Conservation (phyloP, 2,329 filamentous ascomycete species). For the Aspergillus fischeri region DNA sequence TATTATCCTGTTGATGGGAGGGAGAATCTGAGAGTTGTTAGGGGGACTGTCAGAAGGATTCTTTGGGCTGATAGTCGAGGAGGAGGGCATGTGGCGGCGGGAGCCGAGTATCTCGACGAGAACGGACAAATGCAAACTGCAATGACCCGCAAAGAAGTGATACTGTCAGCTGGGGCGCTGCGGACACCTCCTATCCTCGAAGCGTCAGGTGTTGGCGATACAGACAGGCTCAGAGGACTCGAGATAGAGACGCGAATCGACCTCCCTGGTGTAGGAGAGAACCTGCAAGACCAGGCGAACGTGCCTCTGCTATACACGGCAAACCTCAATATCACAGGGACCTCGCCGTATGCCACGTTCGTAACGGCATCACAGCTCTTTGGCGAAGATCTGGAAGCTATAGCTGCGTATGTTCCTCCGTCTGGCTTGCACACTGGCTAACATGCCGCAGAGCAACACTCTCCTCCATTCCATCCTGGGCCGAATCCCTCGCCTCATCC, state of each 20-base stretch:
- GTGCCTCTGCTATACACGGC: background rate
- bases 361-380: background rate
- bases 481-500: background rate
- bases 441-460: background rate
- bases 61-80: background rate
- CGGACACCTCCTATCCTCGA: slow-evolving; percentile 57
- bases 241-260: slow-evolving; percentile 41
- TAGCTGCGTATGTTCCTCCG: background rate
- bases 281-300: slow-evolving; percentile 44
- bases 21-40: slow-evolving; percentile 21
- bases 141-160: slow-evolving; percentile 46
- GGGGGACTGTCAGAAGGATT: slow-evolving; percentile 39
- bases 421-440: background rate
- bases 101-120: slow-evolving; percentile 25
- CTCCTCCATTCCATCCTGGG: background rate
- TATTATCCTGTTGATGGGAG: slow-evolving; percentile 2
- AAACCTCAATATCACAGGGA: background rate
- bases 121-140: slow-evolving; percentile 10
- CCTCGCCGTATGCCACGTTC: background rate
- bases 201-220: slow-evolving; percentile 56
- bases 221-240: slow-evolving; percentile 36
- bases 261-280: slow-evolving; percentile 45
- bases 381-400: background rate
- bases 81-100: slow-evolving; percentile 18
- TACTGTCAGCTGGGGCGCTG: slow-evolving; percentile 56